Evolutionary conservation across 495 filamentous ascomycete genomes (phyloP).

Genomic region (Venustampulla echinocandica): DNA sequence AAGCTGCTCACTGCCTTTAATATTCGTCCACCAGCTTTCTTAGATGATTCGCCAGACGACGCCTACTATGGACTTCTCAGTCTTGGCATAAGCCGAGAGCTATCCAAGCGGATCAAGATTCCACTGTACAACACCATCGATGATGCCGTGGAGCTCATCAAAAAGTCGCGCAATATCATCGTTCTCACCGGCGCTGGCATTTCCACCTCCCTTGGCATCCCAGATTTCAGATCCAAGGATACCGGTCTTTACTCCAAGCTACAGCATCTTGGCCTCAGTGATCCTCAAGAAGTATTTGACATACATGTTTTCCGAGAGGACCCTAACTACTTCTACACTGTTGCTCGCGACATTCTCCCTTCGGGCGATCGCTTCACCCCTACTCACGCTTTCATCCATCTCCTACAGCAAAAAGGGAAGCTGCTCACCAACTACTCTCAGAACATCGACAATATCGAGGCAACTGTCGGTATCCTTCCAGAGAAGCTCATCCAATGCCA

Average conservation of each 20-base stretch:
- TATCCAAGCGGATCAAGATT: constrained; percentile 73
- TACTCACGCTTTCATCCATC: constrained; percentile 89
- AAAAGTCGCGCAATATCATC: constrained; percentile 71
- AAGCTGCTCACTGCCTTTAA: constrained; percentile 91
- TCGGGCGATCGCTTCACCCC: constrained; percentile 67
- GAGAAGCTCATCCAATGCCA: constrained; percentile 95
- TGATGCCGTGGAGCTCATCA: constrained; percentile 72
- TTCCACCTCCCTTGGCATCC: constrained; percentile 80
- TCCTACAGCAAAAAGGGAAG: constrained; percentile 85
- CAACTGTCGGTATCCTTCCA: constrained; percentile 68
- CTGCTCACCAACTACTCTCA: constrained; percentile 96
- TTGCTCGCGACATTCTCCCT: constrained; percentile 87
- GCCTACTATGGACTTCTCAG: constrained; percentile 66
- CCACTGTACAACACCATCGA: constrained; percentile 76
- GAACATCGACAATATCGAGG: constrained; percentile 97
- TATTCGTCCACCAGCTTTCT: constrained; percentile 63
- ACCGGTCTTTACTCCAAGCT: constrained; percentile 83
- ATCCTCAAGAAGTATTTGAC: constrained; percentile 93
- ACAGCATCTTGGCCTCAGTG: constrained; percentile 57
- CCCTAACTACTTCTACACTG: constrained; percentile 82
- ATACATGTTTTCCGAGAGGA: constrained; percentile 79
- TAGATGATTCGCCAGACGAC: constrained; percentile 67
- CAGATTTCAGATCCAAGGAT: constrained; percentile 79
- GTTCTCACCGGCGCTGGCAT: constrained; percentile 94
- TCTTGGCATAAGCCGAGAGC: constrained; percentile 71